Conservation (phyloP, 495 filamentous ascomycete species). For the Alectoria sarmentosa region DNA sequence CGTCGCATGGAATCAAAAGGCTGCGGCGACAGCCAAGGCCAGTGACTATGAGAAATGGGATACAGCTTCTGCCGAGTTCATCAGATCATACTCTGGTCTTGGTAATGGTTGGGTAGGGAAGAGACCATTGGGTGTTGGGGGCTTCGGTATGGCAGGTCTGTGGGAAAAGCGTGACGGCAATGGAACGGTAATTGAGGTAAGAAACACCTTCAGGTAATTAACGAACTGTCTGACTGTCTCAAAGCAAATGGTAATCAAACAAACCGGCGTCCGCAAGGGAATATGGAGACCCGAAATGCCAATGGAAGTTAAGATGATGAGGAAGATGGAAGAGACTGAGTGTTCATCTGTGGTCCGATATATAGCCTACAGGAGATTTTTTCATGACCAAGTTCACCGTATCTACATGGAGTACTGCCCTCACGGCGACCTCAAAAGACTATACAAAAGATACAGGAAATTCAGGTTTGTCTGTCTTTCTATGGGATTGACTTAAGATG, state of each 20-base stretch:
- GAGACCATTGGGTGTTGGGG: neutral
- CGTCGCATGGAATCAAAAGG: neutral
- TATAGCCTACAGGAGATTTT: neutral
- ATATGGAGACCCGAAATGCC: neutral
- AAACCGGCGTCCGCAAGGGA: neutral
- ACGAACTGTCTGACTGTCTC: neutral
- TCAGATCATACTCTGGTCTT: neutral
- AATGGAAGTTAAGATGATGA: neutral
- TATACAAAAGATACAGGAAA: neutral
- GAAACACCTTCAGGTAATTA: neutral
- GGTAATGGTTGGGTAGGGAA: neutral
- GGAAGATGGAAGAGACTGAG: neutral
- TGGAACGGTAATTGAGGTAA: neutral
- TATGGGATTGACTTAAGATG: no score
- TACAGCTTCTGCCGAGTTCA: neutral
- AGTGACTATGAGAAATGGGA: neutral
- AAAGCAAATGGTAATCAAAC: neutral
- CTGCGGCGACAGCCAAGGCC: neutral
- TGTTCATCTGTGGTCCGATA: neutral
- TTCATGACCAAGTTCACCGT: neutral
- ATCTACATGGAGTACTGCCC: slow-evolving; percentile 5
- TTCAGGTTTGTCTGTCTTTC: neutral
- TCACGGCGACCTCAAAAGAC: neutral
- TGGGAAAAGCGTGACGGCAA: neutral
- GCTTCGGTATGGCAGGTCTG: neutral